A percentile compares a stretch with the other conserved stretches of the same genome.
Conservation (phyloP, 208 protist species). For the Leishmania mexicana region DNA sequence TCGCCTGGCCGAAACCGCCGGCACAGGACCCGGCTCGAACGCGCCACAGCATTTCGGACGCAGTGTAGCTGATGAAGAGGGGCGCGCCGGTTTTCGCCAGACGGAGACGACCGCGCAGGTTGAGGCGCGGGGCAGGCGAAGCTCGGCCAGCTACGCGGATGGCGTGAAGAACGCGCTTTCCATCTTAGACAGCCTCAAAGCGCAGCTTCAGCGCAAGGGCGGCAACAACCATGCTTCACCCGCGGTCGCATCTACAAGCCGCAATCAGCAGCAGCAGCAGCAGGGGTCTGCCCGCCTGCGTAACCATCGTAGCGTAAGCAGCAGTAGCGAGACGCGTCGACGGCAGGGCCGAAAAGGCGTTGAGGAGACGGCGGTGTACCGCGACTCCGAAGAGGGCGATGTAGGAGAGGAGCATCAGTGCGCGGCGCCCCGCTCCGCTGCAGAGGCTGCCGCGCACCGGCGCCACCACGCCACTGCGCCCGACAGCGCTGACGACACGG, state of each 20-base stretch:
- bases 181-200: slow-evolving; percentile 59
- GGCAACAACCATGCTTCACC: slow-evolving; percentile 15
- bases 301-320: slow-evolving; percentile 12
- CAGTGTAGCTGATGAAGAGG: background rate
- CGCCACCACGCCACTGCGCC: background rate
- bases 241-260: slow-evolving; percentile 22
- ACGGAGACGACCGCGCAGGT: slow-evolving; percentile 6
- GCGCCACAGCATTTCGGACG: background rate
- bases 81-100: background rate
- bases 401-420: background rate
- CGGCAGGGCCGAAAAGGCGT: slow-evolving; percentile 2
- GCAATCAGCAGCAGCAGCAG: slow-evolving; percentile 25
- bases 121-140: slow-evolving; percentile 20
- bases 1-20: slow-evolving; percentile 12
- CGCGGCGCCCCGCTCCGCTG: background rate
- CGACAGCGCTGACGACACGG: slow-evolving; percentile 11
- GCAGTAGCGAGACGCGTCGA: slow-evolving; percentile 24
- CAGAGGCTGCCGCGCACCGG: background rate
- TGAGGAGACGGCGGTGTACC: slow-evolving; percentile 27
- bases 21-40: background rate
- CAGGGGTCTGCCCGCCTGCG: background rate
- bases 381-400: background rate
- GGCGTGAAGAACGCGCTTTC: slow-evolving; percentile 74
- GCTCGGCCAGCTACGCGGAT: slow-evolving; percentile 41
- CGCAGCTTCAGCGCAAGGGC: slow-evolving; percentile 36